A percentile compares a stretch with the other conserved stretches of the same genome.
phyloP scores from a whole-genome alignment of 352 stramenopile genomes.

The Globisporangium sylvaticum region DNA sequence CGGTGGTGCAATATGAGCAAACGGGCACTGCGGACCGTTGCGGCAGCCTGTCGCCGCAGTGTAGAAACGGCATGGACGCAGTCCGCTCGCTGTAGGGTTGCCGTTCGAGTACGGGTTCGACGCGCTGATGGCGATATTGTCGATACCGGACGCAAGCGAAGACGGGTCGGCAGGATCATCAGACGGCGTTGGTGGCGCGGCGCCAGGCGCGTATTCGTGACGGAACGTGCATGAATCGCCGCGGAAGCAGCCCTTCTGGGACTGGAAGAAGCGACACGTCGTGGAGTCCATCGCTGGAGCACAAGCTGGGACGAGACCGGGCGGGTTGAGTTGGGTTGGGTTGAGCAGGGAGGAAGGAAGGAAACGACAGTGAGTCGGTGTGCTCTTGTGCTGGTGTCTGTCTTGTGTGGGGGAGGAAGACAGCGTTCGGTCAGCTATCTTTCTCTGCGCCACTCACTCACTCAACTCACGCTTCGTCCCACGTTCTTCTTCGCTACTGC shows the following conservation, averaged over 20 bases:
- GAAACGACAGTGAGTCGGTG: neutral
- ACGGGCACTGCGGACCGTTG: conserved; percentile 59
- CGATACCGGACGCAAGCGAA: neutral
- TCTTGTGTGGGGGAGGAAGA: no score
- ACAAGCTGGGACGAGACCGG: neutral
- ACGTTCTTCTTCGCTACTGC: neutral
- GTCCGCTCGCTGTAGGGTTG: conserved; percentile 4
- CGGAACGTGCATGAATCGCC: conserved; percentile 62
- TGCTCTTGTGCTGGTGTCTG: no score
- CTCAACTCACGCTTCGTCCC: neutral
- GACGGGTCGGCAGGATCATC: neutral
- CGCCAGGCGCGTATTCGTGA: conserved; percentile 28
- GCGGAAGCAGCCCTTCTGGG: conserved; percentile 62
- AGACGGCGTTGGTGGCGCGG: neutral
- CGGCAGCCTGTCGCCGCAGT: conserved; percentile 45
- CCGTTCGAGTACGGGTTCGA: conserved; percentile 38
- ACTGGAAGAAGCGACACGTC: conserved; percentile 73
- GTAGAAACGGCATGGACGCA: conserved; percentile 58
- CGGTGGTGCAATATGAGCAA: conserved; percentile 30
- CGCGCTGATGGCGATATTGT: conserved; percentile 19
- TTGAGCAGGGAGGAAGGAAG: neutral
- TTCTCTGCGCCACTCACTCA: neutral
- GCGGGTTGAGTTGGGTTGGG: neutral
- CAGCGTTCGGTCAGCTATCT: neutral
- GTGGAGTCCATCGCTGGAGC: conserved; percentile 6